phyloP scores from a whole-genome alignment of 371 early-diverging fungal genomes.

The Circinella minor region DNA sequence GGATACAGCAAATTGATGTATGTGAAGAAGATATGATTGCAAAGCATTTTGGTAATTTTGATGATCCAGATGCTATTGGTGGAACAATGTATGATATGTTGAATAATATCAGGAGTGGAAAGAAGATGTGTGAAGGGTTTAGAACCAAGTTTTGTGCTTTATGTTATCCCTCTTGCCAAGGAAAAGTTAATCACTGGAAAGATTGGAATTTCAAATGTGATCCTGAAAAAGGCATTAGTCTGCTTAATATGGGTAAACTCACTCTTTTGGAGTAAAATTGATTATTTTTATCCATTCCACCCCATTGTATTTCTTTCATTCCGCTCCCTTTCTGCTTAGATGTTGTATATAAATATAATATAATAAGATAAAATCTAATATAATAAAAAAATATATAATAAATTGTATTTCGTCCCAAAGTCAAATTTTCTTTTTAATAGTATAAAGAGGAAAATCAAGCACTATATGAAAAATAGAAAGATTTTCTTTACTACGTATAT shows the following conservation, averaged over 20 bases:
- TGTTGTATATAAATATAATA: too few relatives aligned
- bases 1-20: conserved; percentile 67
- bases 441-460: conserved; percentile 1
- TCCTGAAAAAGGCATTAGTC: conserved; percentile 58
- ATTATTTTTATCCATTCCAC: too few relatives aligned
- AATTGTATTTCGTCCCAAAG: too few relatives aligned
- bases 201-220: conserved; percentile 67
- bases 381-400: too few relatives aligned
- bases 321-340: too few relatives aligned
- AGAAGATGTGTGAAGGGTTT: conserved; percentile 51
- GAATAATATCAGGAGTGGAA: conserved; percentile 46
- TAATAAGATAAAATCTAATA: too few relatives aligned
- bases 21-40: conserved; percentile 69
- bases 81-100: conserved; percentile 64
- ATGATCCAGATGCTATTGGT: conserved; percentile 55
- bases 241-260: conserved; percentile 35
- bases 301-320: too few relatives aligned
- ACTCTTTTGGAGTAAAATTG: conserved; percentile 40
- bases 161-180: conserved; percentile 62
- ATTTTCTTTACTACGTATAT: background rate
- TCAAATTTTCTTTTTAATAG: background rate
- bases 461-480: background rate
- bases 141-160: conserved; percentile 53
- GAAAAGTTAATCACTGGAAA: conserved; percentile 61
- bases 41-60: conserved; percentile 65